Percentiles rank a stretch among this genome's conserved stretches.
Conservation (phyloP, 1,284 basidiomycete species). For the Wolfiporia cocos region DNA sequence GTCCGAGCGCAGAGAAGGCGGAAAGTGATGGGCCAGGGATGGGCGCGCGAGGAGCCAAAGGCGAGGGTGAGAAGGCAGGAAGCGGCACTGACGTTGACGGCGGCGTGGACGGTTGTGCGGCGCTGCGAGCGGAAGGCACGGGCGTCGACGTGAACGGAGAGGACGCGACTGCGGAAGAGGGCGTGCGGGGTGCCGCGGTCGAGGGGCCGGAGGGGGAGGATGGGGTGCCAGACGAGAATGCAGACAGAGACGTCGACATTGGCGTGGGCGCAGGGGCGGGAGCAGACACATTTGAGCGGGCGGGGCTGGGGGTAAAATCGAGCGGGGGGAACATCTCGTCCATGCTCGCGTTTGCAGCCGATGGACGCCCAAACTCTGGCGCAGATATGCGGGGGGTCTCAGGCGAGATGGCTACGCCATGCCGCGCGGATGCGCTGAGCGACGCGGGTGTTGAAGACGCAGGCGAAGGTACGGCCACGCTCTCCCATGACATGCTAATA, state of each 20-base stretch:
- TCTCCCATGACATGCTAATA: constrained; percentile 48
- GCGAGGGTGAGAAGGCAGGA: too few species aligned
- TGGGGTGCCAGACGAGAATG: too few species aligned
- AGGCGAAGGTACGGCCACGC: constrained; percentile 20
- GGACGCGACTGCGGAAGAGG: too few species aligned
- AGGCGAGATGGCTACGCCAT: neutral
- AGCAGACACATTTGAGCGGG: neutral
- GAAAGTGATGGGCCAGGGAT: too few species aligned
- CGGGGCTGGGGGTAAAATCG: neutral
- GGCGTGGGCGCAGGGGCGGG: neutral
- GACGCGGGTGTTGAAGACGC: constrained; percentile 2
- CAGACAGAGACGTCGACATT: neutral
- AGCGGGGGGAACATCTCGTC: neutral
- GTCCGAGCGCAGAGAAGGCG: too few species aligned
- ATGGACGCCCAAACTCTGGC: neutral
- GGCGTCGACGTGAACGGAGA: too few species aligned
- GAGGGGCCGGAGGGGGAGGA: too few species aligned
- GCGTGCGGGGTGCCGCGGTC: too few species aligned
- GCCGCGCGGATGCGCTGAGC: neutral
- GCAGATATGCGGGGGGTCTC: neutral
- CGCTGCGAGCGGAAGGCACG: too few species aligned
- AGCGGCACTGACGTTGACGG: too few species aligned
- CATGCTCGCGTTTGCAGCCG: neutral
- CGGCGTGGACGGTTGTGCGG: too few species aligned
- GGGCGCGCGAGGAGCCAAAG: too few species aligned